Evolutionary conservation across 1,284 basidiomycete genomes (phyloP), one percentile per base, ranked within the genome.

Genomic region (Apiotrichum sp.): DNA sequence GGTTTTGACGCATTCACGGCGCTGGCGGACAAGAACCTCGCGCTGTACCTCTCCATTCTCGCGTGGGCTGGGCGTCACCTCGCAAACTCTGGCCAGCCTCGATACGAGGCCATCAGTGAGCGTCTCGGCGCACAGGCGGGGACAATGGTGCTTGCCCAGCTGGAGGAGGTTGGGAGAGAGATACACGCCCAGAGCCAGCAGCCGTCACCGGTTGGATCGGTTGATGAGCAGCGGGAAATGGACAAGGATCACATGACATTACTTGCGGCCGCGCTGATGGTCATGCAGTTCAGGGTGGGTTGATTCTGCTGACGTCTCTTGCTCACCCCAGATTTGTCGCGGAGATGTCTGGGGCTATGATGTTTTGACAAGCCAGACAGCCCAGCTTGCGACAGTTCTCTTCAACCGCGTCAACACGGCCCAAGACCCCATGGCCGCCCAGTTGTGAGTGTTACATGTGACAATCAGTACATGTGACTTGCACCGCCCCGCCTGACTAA

Each of bases 301-400:
- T 35, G 10, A 6, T 16, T 36, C 16, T 31, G 35, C 14, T 6
- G 10, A 22, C 22, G 22, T 22, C 22, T 22, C 22, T 22, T 2
- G 16, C 45, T 57, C 45, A 53, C 47, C 14, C 3, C 41, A 71
- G 69, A 69, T 67, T 16, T 71, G 68, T 49, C 59, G 69, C 6
- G 69, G 69, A 2, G 69, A 71, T 47, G 66, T 71, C 5, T 70
- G 67, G 64, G 69, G 67, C 8, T 70, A 65, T 44, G 61, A 56
- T n/a, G 55, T 48, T 22, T 46, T 65, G 5, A 59, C 67, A 13
- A 32, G 5, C 7, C n/a, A 38, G 8, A 40, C 45, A 0, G 29
- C 16, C 22, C 9, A 29, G 13, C 16, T 56, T 4, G 48, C 42
- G 9, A 16, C n/a, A 13, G 14, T 31, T 3, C 38, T 56, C 13